A percentile compares a stretch with the other conserved stretches of the same genome.
Conservation (phyloP, 495 filamentous ascomycete species). For the Trichoderma reesei region DNA sequence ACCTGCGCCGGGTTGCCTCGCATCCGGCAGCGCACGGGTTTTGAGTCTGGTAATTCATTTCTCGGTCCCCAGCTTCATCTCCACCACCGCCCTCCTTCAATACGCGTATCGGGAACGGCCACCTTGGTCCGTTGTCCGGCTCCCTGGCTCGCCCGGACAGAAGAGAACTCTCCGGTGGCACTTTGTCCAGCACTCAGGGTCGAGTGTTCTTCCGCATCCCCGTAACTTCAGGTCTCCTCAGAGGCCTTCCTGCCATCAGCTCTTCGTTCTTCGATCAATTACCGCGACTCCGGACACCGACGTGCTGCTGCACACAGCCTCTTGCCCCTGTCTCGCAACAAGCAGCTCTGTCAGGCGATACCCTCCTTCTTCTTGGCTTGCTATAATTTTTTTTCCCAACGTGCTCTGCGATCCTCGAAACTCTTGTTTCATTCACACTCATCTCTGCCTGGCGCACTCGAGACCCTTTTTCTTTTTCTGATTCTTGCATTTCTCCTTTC, state of each 20-base stretch:
- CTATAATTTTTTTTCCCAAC: background rate
- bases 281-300: background rate
- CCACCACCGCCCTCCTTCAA: background rate
- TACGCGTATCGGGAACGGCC: constrained; percentile 6
- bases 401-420: background rate
- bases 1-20: background rate
- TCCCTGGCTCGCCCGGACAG: constrained; percentile 3
- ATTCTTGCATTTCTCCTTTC: background rate
- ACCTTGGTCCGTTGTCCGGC: background rate
- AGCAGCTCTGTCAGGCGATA: background rate
- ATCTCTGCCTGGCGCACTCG: background rate
- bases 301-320: background rate
- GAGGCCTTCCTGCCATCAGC: background rate
- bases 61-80: background rate
- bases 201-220: background rate
- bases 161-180: background rate
- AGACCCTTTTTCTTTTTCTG: background rate
- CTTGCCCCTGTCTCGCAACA: background rate
- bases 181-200: background rate
- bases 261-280: background rate
- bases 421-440: background rate
- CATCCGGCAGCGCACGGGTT: background rate
- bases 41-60: background rate
- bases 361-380: background rate
- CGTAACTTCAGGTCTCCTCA: background rate